Conservation (phyloP, 768 basidiomycete genomes). For the Boletus reticuloceps region DNA sequence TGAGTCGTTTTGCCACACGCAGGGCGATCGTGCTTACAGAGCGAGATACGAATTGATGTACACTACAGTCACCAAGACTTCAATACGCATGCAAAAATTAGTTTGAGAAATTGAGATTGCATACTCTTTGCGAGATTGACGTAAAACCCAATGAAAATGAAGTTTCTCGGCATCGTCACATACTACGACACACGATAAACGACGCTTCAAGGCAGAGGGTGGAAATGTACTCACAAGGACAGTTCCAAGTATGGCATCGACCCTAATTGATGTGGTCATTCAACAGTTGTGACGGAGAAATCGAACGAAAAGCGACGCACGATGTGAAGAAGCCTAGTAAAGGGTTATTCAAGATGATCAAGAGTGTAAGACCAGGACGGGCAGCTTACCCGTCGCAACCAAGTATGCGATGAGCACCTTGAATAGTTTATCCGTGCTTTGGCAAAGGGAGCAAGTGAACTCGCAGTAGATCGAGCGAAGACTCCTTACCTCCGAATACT, state of each 20-base stretch:
- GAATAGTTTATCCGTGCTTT: conserved; percentile 50
- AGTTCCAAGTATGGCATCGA: conserved; percentile 44
- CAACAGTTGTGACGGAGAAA: neutral
- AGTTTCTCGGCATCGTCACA: conserved; percentile 47
- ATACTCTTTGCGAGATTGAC: conserved; percentile 50
- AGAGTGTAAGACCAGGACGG: conserved; percentile 11
- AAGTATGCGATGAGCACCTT: conserved; percentile 46
- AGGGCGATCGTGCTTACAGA: conserved; percentile 22
- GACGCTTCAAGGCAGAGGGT: neutral
- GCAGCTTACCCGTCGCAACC: conserved; percentile 49
- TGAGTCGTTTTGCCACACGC: neutral
- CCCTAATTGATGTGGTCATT: conserved; percentile 26
- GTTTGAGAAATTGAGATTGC: conserved; percentile 16
- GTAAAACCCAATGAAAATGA: conserved; percentile 53
- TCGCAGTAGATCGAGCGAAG: neutral
- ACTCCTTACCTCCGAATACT: conserved; percentile 42
- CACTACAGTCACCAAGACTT: conserved; percentile 30
- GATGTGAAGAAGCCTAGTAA: conserved; percentile 36
- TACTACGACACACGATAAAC: conserved; percentile 26
- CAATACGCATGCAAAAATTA: neutral
- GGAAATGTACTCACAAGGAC: conserved; percentile 34
- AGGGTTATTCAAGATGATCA: conserved; percentile 5
- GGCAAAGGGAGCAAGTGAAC: neutral
- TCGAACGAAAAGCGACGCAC: conserved; percentile 29
- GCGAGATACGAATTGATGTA: conserved; percentile 57